A percentile compares a stretch with the other conserved stretches of the same genome.
Conservation (phyloP, 345 rosid species). For the Aethionema arabicum region DNA sequence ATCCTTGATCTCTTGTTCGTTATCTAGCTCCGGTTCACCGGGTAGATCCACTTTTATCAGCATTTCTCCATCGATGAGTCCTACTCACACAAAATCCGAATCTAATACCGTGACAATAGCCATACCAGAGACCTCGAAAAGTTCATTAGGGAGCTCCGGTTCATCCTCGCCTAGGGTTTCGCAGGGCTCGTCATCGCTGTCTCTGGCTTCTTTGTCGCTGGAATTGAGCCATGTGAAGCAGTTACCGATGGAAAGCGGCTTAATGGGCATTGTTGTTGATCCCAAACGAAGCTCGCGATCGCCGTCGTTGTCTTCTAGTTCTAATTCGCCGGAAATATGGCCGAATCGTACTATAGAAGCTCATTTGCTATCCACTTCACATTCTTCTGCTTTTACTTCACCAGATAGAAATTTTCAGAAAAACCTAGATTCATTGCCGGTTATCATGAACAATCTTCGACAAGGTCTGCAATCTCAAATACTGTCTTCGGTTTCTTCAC, state of each 20-base stretch:
- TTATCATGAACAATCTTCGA: slow-evolving; percentile 33
- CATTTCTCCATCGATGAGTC: slow-evolving; percentile 79
- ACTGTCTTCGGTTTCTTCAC: slow-evolving; percentile 35
- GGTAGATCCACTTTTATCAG: slow-evolving; percentile 76
- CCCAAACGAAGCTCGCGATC: slow-evolving; percentile 29
- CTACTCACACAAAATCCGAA: slow-evolving; percentile 54
- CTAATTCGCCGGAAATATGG: slow-evolving; percentile 42
- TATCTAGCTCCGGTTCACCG: slow-evolving; percentile 74
- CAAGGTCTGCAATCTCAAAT: slow-evolving; percentile 41
- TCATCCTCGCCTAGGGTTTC: slow-evolving; percentile 28
- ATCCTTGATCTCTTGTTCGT: slow-evolving; percentile 54
- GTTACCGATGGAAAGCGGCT: slow-evolving; percentile 31
- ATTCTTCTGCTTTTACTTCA: slow-evolving; percentile 44
- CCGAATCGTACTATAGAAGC: slow-evolving; percentile 39
- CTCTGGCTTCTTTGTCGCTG: slow-evolving; percentile 42
- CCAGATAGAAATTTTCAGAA: slow-evolving; percentile 37
- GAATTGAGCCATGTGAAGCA: slow-evolving; percentile 8
- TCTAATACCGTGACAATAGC: slow-evolving; percentile 40
- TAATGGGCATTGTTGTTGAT: slow-evolving; percentile 30
- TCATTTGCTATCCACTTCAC: slow-evolving; percentile 39
- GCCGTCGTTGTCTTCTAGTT: slow-evolving; percentile 41
- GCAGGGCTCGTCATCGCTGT: slow-evolving; percentile 39
- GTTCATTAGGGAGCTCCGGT: not conserved
- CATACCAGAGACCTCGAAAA: slow-evolving; percentile 26
- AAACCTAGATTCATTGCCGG: slow-evolving; percentile 30